Evolutionary conservation across 1,284 basidiomycete genomes (phyloP), one percentile per base, ranked within the genome.

Genomic region (Porodaedalea pini): DNA sequence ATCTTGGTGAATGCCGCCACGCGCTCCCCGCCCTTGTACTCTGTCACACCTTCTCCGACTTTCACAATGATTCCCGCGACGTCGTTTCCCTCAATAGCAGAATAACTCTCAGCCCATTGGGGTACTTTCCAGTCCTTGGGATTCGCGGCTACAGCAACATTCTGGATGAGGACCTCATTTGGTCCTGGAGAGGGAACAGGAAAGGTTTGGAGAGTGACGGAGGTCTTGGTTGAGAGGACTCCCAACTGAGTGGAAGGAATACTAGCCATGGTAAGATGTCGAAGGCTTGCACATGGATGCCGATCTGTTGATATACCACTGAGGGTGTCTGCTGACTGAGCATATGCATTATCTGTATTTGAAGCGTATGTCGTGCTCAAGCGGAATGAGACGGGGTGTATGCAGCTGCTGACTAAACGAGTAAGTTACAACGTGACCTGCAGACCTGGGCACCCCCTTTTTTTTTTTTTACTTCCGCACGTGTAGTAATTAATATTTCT

Each of bases 41-140:
- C 44, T 15, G 45, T 58, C 11, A 63, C 60, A 4, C 57, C 60
- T 8, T 58, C 54, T 11, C 62, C 62, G 39, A 63, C 58, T 7
- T 45, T 40, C 4, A 47, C 60, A 27, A 63, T 51, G 13, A 36
- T 41, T 2, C 62, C 62, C 15, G 62, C 57, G 10, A 62, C 54
- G 21, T 63, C 62, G 27, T 53, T 57, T 4, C 62, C 62, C 23
- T 60, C 58, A 31, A 66, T 61, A 11, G 48, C 43, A 13, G 60
- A 13, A 25, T 60, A 58, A 7, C 48, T 48, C 47, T 3, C 51
- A 57, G 54, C 54, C 60, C 49, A 59, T 44, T 44, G 3, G 0
- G 64, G 61, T 0, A 67, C 13, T 58, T 71, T 62, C 66, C 65
- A 70, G 53, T 71, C 71, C 47, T 70, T 70, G 0, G 71, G 71